Base-by-base conservation (phyloP, 805 yeast genomes). In the Candida qinlingensis region DNA sequence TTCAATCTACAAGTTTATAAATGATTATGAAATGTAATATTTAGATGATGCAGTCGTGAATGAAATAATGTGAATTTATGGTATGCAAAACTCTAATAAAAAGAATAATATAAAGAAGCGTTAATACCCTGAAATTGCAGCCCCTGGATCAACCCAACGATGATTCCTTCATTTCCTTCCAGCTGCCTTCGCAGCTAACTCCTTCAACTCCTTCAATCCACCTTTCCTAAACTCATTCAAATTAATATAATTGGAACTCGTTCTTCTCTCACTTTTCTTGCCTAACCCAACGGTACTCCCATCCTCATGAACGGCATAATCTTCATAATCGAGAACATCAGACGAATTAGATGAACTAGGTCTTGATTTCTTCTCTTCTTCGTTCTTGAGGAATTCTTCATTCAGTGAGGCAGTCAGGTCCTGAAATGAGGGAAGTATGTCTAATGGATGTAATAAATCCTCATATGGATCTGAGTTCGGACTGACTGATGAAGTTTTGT, bases 391-490 rank as follows among this genome's bases (percentile, higher is more conserved):
- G 29, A 10, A 25, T 5, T 42, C 37, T 10, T 43, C 38, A 4
- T 28, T 36, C 19, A 47, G 30, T 6, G 50, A 43, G 3, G 28
- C 30, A 4, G 47, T 40, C 42, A 47, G 34, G 10, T 47, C 45
- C 33, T 44, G 44, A 39, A 48, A 52, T 2, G 49, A 30, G n/a
- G 57, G 55, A 27, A 42, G 11, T 5, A 61, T 48, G 38, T 59
- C 64, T 50, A 57, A 28, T 10, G 63, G 63, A 45, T 59, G 64
- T 11, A 50, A 37, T 9, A 57, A 8, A 31, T 53, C 47, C 27
- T 47, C 56, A 31, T 61, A 61, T 7, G 63, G 65, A 41, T 61
- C 62, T 8, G 34, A 8, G 8, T 31, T 8, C 34, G 34, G 34
- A 11, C 34, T 31, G 8, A 11, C 11, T 19, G 19, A 19, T 19